Evolutionary conservation across 805 yeast genomes (phyloP), one percentile per base, ranked within the genome.

Genomic region (Saccharomycopsis oosterbeekiorum): DNA sequence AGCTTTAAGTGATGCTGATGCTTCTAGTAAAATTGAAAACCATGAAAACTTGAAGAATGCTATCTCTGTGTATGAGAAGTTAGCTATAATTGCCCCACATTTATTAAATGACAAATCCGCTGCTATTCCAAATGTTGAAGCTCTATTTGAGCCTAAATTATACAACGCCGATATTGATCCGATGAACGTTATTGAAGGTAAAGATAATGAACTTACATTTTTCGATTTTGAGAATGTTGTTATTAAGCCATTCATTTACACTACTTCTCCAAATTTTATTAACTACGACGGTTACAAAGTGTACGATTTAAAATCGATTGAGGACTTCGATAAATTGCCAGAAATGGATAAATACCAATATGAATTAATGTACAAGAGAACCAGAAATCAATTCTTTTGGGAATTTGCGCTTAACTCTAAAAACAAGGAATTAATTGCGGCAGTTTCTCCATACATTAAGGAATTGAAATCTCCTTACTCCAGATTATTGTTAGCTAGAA

Each of bases 341-440:
- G 96, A 87, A 51, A 74, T 81, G 54, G 94, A 89, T 66, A 82
- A 86, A 74, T 85, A 83, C 65, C 92, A 92, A 71, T 88, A 88
- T 68, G 85, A 86, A 68, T 92, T 88, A 74, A 89, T 93, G 85
- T 85, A 85, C 73, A 84, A 84, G 68, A 84, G 93, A 73, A 92
- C 98, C 4, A 85, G 97, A 78, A 90, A 92, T 71, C 96, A 93
- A 74, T 85, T 87, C 67, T 74, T 88, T 61, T 93, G 96, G 92
- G 98, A 93, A 74, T 74, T 81, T 63, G 81, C 85, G 29, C 77
- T 92, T 67, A 89, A 87, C 68, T 80, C 82, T 56, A 78, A 79
- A 55, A 77, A 81, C 60, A 85, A 84, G 65, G 82, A 84, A 54
- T 78, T 92, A 64, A 83, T 93, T 65, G 88, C 88, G 12, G 84